Evolutionary conservation across 495 filamentous ascomycete species (phyloP).

Genomic region (Bombardia bombarda): DNA sequence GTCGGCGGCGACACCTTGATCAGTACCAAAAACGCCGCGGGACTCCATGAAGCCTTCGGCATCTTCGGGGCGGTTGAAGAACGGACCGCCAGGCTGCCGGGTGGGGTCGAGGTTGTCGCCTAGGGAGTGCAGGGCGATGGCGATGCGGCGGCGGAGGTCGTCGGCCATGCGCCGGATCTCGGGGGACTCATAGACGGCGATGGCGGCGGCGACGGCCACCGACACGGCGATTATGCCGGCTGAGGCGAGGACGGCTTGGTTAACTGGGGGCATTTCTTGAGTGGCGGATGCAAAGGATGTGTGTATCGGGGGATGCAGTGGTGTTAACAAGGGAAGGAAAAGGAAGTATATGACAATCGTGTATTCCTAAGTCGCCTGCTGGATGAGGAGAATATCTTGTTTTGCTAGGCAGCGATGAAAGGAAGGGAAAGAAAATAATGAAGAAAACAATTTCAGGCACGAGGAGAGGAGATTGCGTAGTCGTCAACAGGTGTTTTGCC

Average conservation of each 20-base stretch:
- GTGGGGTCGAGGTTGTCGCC: slow-evolving; percentile 66
- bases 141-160: slow-evolving; percentile 69
- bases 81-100: slow-evolving; percentile 35
- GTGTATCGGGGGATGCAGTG: background rate
- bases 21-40: slow-evolving; percentile 39
- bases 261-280: slow-evolving; percentile 35
- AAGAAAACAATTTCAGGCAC: background rate
- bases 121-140: slow-evolving; percentile 65
- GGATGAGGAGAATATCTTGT: too few species aligned
- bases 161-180: slow-evolving; percentile 71
- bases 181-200: slow-evolving; percentile 79
- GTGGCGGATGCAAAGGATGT: background rate
- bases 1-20: slow-evolving; percentile 55
- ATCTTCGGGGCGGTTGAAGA: slow-evolving; percentile 52
- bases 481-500: slow-evolving; percentile 15
- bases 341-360: too few species aligned
- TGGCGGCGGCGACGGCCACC: slow-evolving; percentile 69
- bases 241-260: slow-evolving; percentile 42
- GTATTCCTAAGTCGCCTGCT: too few species aligned
- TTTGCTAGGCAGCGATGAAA: too few species aligned
- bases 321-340: background rate
- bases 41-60: slow-evolving; percentile 47
- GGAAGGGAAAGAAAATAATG: background rate
- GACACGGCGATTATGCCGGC: slow-evolving; percentile 71
- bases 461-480: slow-evolving; percentile 18